phyloP scores from a whole-genome alignment of 2,329 filamentous ascomycete genomes.

The Fusarium pininemorale region DNA sequence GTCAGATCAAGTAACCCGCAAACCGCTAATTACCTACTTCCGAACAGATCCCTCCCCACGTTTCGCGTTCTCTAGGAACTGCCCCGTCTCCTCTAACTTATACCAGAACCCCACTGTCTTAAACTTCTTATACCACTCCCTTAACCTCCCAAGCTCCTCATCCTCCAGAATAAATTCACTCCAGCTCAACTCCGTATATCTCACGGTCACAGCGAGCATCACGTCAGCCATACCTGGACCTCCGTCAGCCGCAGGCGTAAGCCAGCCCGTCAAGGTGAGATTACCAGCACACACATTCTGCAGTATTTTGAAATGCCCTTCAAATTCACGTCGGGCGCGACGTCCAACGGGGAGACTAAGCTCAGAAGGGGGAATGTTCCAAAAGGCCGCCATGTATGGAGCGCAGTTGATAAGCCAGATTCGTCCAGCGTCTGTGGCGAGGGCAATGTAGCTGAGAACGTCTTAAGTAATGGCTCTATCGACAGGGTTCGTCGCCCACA shows the following conservation, averaged over 20 bases:
- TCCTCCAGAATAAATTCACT: neutral
- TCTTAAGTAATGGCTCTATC: neutral
- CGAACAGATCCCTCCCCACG: neutral
- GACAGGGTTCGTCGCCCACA: neutral
- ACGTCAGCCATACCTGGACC: neutral
- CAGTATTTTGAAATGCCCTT: neutral
- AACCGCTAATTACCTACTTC: neutral
- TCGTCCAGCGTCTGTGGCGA: neutral
- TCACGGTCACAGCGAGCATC: neutral
- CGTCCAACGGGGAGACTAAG: neutral
- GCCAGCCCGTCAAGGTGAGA: neutral
- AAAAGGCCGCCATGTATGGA: neutral
- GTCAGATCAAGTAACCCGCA: fast-evolving
- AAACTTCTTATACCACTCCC: neutral
- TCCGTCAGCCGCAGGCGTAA: neutral
- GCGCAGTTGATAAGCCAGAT: neutral
- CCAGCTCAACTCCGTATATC: neutral
- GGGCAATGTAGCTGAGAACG: neutral
- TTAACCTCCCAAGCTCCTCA: neutral
- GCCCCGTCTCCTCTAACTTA: neutral
- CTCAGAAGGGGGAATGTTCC: neutral
- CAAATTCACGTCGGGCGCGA: neutral
- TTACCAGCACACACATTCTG: neutral
- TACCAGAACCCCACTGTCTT: neutral
- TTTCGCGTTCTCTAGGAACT: neutral